Percentiles rank a stretch among this genome's conserved stretches.
Conservation (phyloP, 495 filamentous ascomycete genomes). For the Rhizodiscina lignyota region DNA sequence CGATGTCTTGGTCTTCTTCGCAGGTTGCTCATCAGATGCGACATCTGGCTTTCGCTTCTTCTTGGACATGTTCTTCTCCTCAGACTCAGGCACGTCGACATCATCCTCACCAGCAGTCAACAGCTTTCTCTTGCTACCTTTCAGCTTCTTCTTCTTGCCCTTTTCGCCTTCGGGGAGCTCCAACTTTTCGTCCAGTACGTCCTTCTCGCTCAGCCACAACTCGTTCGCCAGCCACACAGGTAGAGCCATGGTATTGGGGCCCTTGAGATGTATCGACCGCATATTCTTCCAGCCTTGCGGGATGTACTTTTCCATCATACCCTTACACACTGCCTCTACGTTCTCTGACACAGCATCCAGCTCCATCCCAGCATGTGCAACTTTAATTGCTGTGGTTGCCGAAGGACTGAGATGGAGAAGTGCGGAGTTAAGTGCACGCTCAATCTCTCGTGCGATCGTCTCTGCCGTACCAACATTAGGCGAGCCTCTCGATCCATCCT, state of each 20-base stretch:
- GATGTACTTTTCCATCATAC: slow-evolving; percentile 58
- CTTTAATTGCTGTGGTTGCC: slow-evolving; percentile 20
- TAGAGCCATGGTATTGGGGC: slow-evolving; percentile 64
- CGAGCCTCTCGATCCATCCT: slow-evolving; percentile 48
- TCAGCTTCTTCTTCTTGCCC: slow-evolving; percentile 46
- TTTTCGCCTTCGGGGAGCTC: slow-evolving; percentile 18
- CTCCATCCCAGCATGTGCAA: slow-evolving; percentile 52
- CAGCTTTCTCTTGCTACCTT: slow-evolving; percentile 24
- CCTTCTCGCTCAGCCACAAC: slow-evolving; percentile 68
- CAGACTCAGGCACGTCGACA: slow-evolving; percentile 16
- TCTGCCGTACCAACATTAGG: slow-evolving; percentile 22
- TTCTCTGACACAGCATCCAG: slow-evolving; percentile 67
- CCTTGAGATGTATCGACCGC: slow-evolving; percentile 73
- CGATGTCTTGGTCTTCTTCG: slow-evolving; percentile 33
- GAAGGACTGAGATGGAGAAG: slow-evolving; percentile 53
- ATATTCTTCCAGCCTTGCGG: slow-evolving; percentile 75
- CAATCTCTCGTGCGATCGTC: slow-evolving; percentile 51
- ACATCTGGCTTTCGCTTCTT: slow-evolving; percentile 1
- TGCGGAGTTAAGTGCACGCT: slow-evolving; percentile 50
- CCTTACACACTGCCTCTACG: slow-evolving; percentile 48
- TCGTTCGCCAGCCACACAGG: slow-evolving; percentile 86
- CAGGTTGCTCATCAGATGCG: slow-evolving; percentile 14
- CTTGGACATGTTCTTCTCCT: neutral
- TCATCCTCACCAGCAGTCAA: slow-evolving; percentile 14
- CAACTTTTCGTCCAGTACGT: slow-evolving; percentile 49